A percentile compares a stretch with the other conserved stretches of the same genome.
These are phyloP conservation scores for Candida orba DNA, from an alignment of 805 yeast genomes.

Conservation along the genomic window DNA sequence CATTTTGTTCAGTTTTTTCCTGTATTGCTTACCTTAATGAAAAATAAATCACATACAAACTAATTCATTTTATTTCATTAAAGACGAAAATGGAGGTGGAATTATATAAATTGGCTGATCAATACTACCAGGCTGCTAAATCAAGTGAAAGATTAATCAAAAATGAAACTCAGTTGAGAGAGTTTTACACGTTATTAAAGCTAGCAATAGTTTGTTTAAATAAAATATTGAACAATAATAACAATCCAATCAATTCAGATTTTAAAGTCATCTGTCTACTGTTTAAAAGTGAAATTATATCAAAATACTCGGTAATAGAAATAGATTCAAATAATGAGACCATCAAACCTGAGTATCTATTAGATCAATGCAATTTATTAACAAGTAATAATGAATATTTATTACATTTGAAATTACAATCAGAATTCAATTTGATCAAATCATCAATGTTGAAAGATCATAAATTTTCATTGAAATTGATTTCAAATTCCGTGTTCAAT, in stretches of 20 bases:
- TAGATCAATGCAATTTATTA: constrained; percentile 9
- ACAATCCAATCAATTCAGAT: background rate
- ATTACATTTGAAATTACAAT: constrained; percentile 3
- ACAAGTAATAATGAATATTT: constrained; percentile 18
- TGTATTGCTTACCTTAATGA: background rate
- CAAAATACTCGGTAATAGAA: background rate
- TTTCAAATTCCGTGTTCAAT: constrained; percentile 1
- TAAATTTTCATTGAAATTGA: constrained; percentile 6
- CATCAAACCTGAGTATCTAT: constrained; percentile 6
- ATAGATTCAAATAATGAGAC: constrained; percentile 6
- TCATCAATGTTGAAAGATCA: background rate
- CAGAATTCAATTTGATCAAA: constrained; percentile 3
- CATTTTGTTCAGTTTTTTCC: background rate
- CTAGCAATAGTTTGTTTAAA: constrained; percentile 3
- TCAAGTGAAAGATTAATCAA: background rate
- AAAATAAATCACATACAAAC: background rate
- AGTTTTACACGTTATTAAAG: constrained; percentile 5
- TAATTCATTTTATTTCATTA: background rate
- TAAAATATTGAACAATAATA: background rate
- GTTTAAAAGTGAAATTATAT: constrained; percentile 6
- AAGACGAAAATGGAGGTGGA: background rate
- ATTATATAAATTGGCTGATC: background rate
- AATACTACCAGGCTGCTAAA: constrained; percentile 2
- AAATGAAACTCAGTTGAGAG: background rate
- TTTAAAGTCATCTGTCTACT: constrained; percentile 2